Evolutionary conservation across 495 filamentous ascomycete species (phyloP), one percentile per base, ranked within the genome.

Genomic region (Xylaria intraflava): DNA sequence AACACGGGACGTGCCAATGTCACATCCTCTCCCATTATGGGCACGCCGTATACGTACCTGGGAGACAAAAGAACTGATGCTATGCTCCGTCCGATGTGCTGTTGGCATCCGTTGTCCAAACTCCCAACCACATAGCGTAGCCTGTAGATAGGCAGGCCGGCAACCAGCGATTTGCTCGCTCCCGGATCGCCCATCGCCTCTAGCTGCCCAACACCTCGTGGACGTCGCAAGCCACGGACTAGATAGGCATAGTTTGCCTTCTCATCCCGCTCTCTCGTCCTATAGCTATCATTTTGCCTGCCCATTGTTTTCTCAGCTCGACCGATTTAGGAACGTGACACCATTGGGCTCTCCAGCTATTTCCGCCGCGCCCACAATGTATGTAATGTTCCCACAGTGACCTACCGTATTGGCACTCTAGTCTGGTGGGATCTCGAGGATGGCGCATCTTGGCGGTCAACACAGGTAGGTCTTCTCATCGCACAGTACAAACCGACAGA

Each of bases 291-390:
- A 26, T 53, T n/a, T 46, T 53, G 51, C 31, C 22, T 39, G 42
- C 30, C 46, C 29, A 40, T 53, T 53, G 41, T 40, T 30, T 46
- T 16, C 51, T 53, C 51, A 53, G 51, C 42, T 46, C 42, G 31
- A 6, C 16, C 0, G 49, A 45, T 52, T 44, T 40, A 56, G 49
- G 58, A 61, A 62, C 61, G 58, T 62, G 54, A 53, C 51, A 59
- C 53, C 30, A 53, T 55, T 53, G n/a, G n/a, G n/a, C n/a, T n/a
- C n/a, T 16, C 60, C 62, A 60, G 62, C 60, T 65, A 65, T 62
- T 58, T 62, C 56, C 57, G 48, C 49, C 7, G 24, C 17, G 19
- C 41, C n/a, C n/a, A n/a, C n/a, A 48, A 20, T 41, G 46, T 19
- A 40, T n/a, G n/a, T n/a, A n/a, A n/a, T n/a, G n/a, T n/a, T n/a